Evolutionary conservation across 805 yeast genomes (phyloP), one percentile per base, ranked within the genome.

Genomic region (Lipomyces japonicus): DNA sequence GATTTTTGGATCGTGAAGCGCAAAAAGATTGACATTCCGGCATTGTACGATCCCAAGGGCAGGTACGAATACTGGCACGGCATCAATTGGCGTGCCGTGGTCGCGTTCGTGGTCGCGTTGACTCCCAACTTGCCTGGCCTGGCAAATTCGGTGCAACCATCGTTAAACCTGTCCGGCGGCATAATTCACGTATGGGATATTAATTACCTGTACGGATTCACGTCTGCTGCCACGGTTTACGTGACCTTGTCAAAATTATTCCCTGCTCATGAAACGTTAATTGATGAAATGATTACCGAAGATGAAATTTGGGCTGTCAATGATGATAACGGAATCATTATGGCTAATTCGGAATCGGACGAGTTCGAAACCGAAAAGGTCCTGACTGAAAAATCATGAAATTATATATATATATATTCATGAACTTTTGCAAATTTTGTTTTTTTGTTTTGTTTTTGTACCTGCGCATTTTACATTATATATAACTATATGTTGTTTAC

Each of bases 61-160:
- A 63, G 65, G n/a, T 78, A 75, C 60, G 71, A 69, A 65, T 73
- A 73, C 63, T 64, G 67, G 62, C 55, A 65, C 28, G 81, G 80
- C 9, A 39, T 71, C 55, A 75, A 76, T 62, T 72, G 71, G 70
- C 65, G 75, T 57, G 72, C 73, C 7, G 49, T 71, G 7, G 49
- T 66, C 9, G 67, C 75, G 4, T 74, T 69, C 46, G 4, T 52
- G 14, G 46, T 60, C 22, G 26, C 54, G 16, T 25, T 48, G 36
- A 43, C 42, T 6, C 64, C 64, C 16, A 58, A 58, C 47, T 37
- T 61, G 30, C 64, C 64, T 25, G 64, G 64, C 31, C 53, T 61
- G 9, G 62, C 62, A 10, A 35, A 53, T 44, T 58, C 55, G 22
- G 64, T 60, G 23, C 3, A 22, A 18, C 39, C 48, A 19, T 36